Base-by-base conservation (phyloP, 2,329 filamentous ascomycete species). In the Monosporascus sp. region DNA sequence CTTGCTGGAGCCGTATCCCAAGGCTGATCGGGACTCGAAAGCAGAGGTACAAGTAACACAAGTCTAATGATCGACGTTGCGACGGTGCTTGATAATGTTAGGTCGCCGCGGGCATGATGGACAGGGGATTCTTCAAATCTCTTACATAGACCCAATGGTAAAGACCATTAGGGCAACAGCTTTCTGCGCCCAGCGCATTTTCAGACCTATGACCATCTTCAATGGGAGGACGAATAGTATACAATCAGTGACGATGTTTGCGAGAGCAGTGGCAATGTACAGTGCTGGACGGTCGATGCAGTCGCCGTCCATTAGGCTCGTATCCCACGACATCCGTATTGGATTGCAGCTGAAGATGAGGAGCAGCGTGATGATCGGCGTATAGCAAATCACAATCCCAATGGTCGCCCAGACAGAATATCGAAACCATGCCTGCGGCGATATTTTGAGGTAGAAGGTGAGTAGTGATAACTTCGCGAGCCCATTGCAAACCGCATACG, bases 211-310 rank as follows among this genome's bases (percentile, higher is more conserved):
- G 14, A 79, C 65, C 11, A 74, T 73, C 2, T 68, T 68, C 48
- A 77, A 68, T 1, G 76, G 76, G 9, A 78, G 62, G 1, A 68
- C 55, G 54, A 75, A 72, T 46, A 75, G 70, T 14, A 74, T 55
- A 8, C 76, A 51, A 58, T 78, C 74, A 31, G 74, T 75, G 37
- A 71, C 48, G 49, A 79, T 75, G 59, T 77, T 77, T 15, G 76
- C 63, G 1, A 70, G 70, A 0, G 75, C 73, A 55, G 47, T 57
- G 6, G 55, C 52, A 7, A 57, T 55, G 38, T 56, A 59, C n/a
- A 57, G 48, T 14, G 47, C 35, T 20, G 38, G 22, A 17, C 22
- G 20, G 18, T 52, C 46, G 18, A 57, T 50, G 51, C 55, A 57
- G 22, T 17, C 17, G 37, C 51, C 55, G 11, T 18, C 71, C 55